A percentile compares a stretch with the other conserved stretches of the same genome.
Evolutionary conservation across 202 grass and related monocot species (phyloP).

Genomic region (Panicum virgatum): DNA sequence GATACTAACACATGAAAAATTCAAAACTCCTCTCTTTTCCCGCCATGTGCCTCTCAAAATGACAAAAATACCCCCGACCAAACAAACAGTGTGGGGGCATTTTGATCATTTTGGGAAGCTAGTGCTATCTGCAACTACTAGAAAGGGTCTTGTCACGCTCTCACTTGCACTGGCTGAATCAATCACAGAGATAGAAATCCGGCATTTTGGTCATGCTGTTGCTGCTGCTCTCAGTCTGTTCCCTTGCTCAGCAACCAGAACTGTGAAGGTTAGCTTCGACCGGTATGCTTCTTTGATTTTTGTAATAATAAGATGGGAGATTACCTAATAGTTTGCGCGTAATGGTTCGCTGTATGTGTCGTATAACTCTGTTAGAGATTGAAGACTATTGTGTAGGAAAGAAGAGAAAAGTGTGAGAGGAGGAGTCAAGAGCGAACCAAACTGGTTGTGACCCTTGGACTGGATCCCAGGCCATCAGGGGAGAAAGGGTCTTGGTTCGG

Average conservation of each 20-base stretch:
- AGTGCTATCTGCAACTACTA: conserved; percentile 4
- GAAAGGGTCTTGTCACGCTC: conserved; percentile 76
- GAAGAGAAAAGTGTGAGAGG: conserved; percentile 15
- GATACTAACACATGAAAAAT: conserved; percentile 28
- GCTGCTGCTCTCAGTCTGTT: conserved; percentile 8
- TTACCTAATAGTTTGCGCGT: conserved; percentile 4
- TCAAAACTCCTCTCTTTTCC: conserved; percentile 28
- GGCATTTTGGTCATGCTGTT: conserved; percentile 43
- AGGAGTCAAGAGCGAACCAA: conserved; percentile 99
- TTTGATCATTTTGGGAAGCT: conserved; percentile 81
- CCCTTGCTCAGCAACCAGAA: conserved; percentile 18
- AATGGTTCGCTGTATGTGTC: conserved; percentile 12
- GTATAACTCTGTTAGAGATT: conserved; percentile 30
- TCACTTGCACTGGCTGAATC: conserved; percentile 60
- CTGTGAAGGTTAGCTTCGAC: conserved; percentile 35
- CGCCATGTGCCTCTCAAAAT: conserved; percentile 59
- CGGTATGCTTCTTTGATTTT: conserved; percentile 26
- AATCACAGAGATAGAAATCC: neutral
- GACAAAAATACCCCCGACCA: conserved; percentile 63
- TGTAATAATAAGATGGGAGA: conserved; percentile 54
- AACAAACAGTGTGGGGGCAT: conserved; percentile 58
- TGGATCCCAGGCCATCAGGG: neutral
- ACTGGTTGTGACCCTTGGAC: conserved; percentile 84
- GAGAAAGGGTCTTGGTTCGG: conserved; percentile 99
- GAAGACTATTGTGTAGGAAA: conserved; percentile 31